phyloP scores from a whole-genome alignment of 2,329 filamentous ascomycete genomes.

The Zalaria sp. region DNA sequence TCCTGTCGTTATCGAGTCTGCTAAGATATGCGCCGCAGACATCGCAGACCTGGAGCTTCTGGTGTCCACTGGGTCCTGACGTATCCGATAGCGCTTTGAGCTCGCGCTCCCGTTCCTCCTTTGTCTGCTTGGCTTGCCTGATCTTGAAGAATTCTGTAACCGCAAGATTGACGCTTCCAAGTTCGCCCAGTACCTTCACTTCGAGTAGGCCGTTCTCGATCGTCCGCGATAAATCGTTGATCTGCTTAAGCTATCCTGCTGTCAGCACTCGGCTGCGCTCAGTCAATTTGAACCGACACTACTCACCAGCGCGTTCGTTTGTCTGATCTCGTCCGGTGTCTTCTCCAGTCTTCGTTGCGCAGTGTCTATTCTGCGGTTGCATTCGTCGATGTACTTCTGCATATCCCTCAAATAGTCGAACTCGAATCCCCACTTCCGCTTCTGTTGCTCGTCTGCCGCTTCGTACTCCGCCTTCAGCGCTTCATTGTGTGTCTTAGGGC shows the following conservation, averaged over 20 bases:
- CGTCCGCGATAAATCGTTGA: constrained; percentile 63
- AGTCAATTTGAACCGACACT: background rate
- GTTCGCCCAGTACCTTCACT: constrained; percentile 71
- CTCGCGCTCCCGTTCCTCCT: constrained; percentile 73
- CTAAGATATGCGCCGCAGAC: constrained; percentile 93
- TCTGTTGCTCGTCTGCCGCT: constrained; percentile 53
- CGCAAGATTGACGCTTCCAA: constrained; percentile 65
- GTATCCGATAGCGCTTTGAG: constrained; percentile 86
- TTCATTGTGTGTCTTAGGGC: constrained; percentile 78
- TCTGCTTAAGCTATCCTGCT: constrained; percentile 52
- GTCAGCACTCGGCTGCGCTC: background rate
- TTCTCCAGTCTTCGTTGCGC: constrained; percentile 88
- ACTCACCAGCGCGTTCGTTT: constrained; percentile 70
- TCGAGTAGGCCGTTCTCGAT: constrained; percentile 76
- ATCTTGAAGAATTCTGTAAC: constrained; percentile 82
- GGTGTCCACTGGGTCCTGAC: constrained; percentile 81
- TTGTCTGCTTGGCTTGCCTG: constrained; percentile 63
- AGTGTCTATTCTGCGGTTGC: constrained; percentile 82
- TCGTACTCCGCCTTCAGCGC: constrained; percentile 83
- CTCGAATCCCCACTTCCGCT: constrained; percentile 74
- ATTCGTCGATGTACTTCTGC: constrained; percentile 92
- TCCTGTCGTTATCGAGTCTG: constrained; percentile 82
- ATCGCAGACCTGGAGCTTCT: constrained; percentile 97
- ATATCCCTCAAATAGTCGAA: constrained; percentile 95
- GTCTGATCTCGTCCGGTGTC: constrained; percentile 91